These are phyloP conservation scores for Boletus rubescentipes DNA, from an alignment of 768 basidiomycete genomes.

Conservation along the genomic window DNA sequence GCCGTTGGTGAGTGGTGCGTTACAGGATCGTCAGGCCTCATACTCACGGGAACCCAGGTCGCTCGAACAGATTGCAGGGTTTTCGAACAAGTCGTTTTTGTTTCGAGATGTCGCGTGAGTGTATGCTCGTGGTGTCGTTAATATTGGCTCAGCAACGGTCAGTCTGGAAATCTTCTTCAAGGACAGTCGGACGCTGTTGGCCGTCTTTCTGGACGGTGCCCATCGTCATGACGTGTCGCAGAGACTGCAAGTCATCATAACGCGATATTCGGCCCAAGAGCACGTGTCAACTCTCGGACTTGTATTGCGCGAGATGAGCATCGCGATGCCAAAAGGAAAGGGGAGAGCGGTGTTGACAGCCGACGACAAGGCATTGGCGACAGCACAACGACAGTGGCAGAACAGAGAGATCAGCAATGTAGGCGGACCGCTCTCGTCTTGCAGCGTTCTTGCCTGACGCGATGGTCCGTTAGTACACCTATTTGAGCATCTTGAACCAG, in stretches of 20 bases:
- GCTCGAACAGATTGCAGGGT: slow-evolving; percentile 74
- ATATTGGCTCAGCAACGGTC: not conserved
- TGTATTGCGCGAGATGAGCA: slow-evolving; percentile 40
- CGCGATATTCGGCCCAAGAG: slow-evolving; percentile 39
- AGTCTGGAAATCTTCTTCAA: slow-evolving; percentile 92
- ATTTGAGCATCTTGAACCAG: slow-evolving; percentile 87
- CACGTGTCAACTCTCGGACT: slow-evolving; percentile 45
- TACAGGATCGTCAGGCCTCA: not conserved
- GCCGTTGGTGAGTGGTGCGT: slow-evolving; percentile 62
- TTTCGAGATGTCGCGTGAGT: slow-evolving; percentile 91
- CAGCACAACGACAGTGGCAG: slow-evolving; percentile 84
- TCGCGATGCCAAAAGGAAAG: slow-evolving; percentile 22
- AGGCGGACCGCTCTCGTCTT: slow-evolving; percentile 22
- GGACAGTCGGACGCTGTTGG: slow-evolving; percentile 83
- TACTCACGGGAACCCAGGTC: slow-evolving; percentile 46
- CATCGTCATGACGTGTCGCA: slow-evolving; percentile 61
- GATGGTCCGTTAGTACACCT: slow-evolving; percentile 63
- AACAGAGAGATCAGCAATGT: slow-evolving; percentile 91
- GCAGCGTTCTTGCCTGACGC: not conserved
- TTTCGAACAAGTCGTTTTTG: slow-evolving; percentile 79
- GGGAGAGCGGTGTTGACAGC: slow-evolving; percentile 6
- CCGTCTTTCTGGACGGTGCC: slow-evolving; percentile 74
- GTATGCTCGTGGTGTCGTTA: not conserved
- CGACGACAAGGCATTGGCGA: slow-evolving; percentile 49
- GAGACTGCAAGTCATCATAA: slow-evolving; percentile 48